Conservation (phyloP, 2,329 filamentous ascomycete species). For the Ploettnerulaceae sp. region DNA sequence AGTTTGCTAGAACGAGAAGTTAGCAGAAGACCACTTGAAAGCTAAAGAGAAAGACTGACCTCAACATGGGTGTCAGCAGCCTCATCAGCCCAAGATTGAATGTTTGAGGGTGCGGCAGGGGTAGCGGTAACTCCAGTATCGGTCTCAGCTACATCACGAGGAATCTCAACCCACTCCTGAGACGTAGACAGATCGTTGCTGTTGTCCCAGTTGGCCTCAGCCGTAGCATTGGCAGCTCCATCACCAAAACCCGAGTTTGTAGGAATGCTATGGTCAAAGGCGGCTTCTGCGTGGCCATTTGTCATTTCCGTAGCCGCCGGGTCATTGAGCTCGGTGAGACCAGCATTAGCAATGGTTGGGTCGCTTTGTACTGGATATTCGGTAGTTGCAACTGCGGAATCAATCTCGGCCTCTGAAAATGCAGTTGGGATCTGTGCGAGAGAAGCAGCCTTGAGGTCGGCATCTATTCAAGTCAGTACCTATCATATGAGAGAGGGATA, state of each 20-base stretch:
- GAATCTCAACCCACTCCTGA: constrained; percentile 52
- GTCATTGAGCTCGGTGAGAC: constrained; percentile 61
- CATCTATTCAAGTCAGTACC: constrained; percentile 40
- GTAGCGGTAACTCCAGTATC: constrained; percentile 60
- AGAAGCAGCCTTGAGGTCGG: constrained; percentile 52
- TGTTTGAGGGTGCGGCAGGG: constrained; percentile 48
- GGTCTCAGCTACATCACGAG: constrained; percentile 68
- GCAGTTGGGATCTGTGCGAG: constrained; percentile 47
- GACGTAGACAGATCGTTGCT: constrained; percentile 33
- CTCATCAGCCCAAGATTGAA: constrained; percentile 79
- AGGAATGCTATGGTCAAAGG: constrained; percentile 37
- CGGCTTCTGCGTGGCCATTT: constrained; percentile 42
- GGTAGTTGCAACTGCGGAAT: constrained; percentile 30
- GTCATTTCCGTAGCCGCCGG: constrained; percentile 38
- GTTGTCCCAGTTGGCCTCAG: constrained; percentile 61
- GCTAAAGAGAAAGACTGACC: constrained; percentile 35
- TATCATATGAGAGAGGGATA: not conserved
- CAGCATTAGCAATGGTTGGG: constrained; percentile 62
- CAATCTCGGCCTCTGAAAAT: constrained; percentile 33
- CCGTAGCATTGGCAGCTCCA: constrained; percentile 54
- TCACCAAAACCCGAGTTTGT: constrained; percentile 49
- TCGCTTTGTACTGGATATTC: constrained; percentile 48
- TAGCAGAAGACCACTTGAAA: not conserved
- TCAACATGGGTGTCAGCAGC: constrained; percentile 50
- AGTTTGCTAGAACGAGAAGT: constrained; percentile 26